A percentile compares a stretch with the other conserved stretches of the same genome.
Evolutionary conservation across 2,329 filamentous ascomycete species (phyloP).

Genomic region (Talaromyces islandicus): DNA sequence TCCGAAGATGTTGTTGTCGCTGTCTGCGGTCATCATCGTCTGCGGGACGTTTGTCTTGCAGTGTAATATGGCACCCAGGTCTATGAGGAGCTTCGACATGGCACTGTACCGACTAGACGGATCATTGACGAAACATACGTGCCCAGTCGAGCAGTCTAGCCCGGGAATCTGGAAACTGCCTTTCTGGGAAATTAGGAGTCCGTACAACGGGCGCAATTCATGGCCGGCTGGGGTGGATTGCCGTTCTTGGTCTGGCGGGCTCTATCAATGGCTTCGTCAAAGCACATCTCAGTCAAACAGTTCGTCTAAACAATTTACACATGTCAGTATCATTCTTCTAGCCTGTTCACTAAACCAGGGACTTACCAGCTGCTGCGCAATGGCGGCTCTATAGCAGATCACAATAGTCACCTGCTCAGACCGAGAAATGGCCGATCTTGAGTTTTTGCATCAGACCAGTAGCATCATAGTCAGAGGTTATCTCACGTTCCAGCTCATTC

Average conservation of each 20-base stretch:
- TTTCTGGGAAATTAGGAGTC: slow-evolving; percentile 34
- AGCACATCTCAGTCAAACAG: slow-evolving; percentile 35
- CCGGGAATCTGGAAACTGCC: slow-evolving; percentile 33
- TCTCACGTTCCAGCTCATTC: neutral
- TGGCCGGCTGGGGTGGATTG: slow-evolving; percentile 26
- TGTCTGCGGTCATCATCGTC: slow-evolving; percentile 53
- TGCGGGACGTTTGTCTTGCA: slow-evolving; percentile 55
- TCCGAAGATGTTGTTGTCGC: slow-evolving; percentile 28
- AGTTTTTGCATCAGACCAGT: slow-evolving; percentile 2
- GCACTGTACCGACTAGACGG: slow-evolving; percentile 13
- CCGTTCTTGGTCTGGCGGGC: slow-evolving; percentile 18
- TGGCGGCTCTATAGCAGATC: slow-evolving; percentile 27
- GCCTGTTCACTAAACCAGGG: neutral
- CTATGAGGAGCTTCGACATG: slow-evolving; percentile 8
- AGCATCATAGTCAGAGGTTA: slow-evolving; percentile 4
- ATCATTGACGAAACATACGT: slow-evolving; percentile 4
- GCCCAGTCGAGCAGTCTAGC: slow-evolving; percentile 49
- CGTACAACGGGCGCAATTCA: slow-evolving; percentile 22
- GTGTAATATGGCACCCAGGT: slow-evolving; percentile 46
- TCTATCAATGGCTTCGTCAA: slow-evolving; percentile 28
- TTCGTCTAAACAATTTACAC: neutral
- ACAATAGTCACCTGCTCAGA: slow-evolving; percentile 34
- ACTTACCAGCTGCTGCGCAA: slow-evolving; percentile 18
- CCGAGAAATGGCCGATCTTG: neutral
- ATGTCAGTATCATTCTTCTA: neutral